A percentile compares a stretch with the other conserved stretches of the same genome.
Conservation (phyloP, 2,329 filamentous ascomycete species). For the Acarospora socialis region DNA sequence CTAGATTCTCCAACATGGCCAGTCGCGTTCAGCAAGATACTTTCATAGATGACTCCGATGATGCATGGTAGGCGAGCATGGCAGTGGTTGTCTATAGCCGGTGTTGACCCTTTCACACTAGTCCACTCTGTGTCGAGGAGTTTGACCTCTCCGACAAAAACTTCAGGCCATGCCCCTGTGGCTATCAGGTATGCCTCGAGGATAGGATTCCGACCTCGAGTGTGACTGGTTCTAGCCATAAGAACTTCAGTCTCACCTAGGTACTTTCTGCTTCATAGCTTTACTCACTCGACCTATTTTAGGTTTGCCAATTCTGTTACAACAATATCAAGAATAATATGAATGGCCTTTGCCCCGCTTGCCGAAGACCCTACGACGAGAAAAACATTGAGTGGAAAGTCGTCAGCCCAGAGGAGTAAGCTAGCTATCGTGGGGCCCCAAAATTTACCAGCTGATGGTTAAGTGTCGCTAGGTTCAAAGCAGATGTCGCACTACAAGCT, state of each 20-base stretch:
- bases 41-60: conserved; percentile 17
- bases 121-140: conserved; percentile 96
- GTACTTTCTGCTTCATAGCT: too few relatives aligned
- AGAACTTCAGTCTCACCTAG: too few relatives aligned
- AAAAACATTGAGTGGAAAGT: conserved; percentile 96
- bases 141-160: conserved; percentile 96
- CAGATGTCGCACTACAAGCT: conserved; percentile 49
- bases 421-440: conserved; percentile 17
- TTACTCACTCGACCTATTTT: conserved; percentile 6
- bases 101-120: conserved; percentile 27
- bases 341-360: conserved; percentile 95
- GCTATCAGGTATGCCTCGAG: conserved; percentile 62
- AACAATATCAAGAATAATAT: conserved; percentile 98
- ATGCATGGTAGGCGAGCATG: conserved; percentile 15
- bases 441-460: not conserved
- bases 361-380: conserved; percentile 87
- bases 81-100: conserved; percentile 2
- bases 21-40: conserved; percentile 15
- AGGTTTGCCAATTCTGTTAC: conserved; percentile 99
- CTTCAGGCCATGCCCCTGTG: conserved; percentile 92
- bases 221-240: too few relatives aligned
- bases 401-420: conserved; percentile 86
- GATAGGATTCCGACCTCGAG: too few relatives aligned
- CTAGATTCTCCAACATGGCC: conserved; percentile 13
- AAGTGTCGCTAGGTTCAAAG: conserved; percentile 30